Evolutionary conservation across 306 rosid genomes (phyloP), one percentile per base, ranked within the genome.

Genomic region (Vachellia pachyceras): DNA sequence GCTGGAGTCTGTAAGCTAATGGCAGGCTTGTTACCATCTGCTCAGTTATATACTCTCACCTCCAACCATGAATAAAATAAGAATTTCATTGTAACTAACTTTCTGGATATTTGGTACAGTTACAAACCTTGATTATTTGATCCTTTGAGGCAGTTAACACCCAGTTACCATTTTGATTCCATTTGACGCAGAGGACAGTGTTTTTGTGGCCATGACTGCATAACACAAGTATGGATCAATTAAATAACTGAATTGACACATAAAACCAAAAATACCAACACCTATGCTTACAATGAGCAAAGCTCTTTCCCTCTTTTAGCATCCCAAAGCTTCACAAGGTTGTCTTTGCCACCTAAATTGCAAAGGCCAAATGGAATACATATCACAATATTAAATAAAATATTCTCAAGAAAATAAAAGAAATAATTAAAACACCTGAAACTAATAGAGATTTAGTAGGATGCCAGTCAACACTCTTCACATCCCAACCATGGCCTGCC

Each of bases 391-490:
- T 69, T 75, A 44, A 74, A 69, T 69, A 71, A 74, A 76, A 78
- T 11, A 77, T 75, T 75, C 69, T 79, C 36, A 55, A 81, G 72
- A 79, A 80, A 78, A 42, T 25, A 64, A 80, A 50, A 50, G 63
- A 83, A 78, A 82, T 64, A 70, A 66, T 80, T 75, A 70, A 80
- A 29, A 70, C 72, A 91, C 98, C 99, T 88, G 99, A 95, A 84
- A 87, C 99, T 73, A 95, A 87, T 41, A 95, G 90, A 81, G 99
- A 93, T 66, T 95, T 95, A 61, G 98, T 87, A 42, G 99, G 99
- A 86, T 95, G 99, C 98, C 99, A 95, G 80, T 95, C 99, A 90
- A 95, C 98, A 85, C 98, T 91, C 92, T 95, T 95, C 90, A 95
- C 99, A 87, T 95, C 99, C 99, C 99, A 95, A 86, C 99, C 60